Conservation (phyloP, 208 protist genomes). For the Naegleria lovaniensis region DNA sequence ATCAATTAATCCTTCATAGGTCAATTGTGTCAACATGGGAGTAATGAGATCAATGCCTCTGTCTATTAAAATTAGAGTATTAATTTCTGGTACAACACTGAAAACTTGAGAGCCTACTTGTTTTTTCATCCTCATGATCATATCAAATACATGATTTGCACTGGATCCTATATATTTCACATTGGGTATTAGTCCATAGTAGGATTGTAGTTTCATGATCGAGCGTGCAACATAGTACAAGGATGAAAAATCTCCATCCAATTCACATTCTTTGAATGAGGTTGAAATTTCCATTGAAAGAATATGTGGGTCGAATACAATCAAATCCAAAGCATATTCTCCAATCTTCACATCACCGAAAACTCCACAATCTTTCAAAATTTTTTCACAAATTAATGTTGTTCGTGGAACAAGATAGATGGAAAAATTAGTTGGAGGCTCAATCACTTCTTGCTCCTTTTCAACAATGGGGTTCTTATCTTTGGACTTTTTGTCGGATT, state of each 20-base stretch:
- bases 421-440: neutral
- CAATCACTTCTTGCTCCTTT: too few species aligned
- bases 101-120: neutral
- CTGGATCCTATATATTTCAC: neutral
- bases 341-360: neutral
- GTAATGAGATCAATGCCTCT: constrained; percentile 15
- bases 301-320: constrained; percentile 16
- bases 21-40: neutral
- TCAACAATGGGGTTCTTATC: too few species aligned
- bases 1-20: constrained; percentile 33
- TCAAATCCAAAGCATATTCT: constrained; percentile 27
- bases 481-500: too few species aligned
- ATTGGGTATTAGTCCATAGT: constrained; percentile 23
- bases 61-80: constrained; percentile 20
- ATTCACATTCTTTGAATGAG: neutral
- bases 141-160: constrained; percentile 14
- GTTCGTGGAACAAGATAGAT: constrained; percentile 25
- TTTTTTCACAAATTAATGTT: constrained; percentile 26
- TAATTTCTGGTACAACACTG: neutral
- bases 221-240: constrained; percentile 20
- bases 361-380: constrained; percentile 19
- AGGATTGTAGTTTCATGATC: constrained; percentile 28
- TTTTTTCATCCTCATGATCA: constrained; percentile 25
- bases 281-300: constrained; percentile 12
- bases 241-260: constrained; percentile 15